phyloP scores from a whole-genome alignment of 306 rosid species.

The Malus sylvestris region DNA sequence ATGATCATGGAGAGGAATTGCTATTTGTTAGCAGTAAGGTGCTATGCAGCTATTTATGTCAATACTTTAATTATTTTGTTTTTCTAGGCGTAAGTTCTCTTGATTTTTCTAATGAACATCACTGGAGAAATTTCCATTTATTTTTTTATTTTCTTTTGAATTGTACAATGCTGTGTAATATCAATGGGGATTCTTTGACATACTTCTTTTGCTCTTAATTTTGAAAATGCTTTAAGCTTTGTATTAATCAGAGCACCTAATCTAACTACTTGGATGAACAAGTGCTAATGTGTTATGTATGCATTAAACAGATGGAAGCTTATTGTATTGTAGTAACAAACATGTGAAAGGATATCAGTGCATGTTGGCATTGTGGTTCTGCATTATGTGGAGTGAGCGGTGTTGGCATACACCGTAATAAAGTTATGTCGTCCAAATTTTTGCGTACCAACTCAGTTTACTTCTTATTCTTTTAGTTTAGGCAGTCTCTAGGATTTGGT shows the following conservation, averaged over 20 bases:
- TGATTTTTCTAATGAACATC: neutral
- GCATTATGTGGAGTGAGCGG: neutral
- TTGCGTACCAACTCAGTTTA: neutral
- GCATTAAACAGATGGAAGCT: neutral
- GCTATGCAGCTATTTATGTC: neutral
- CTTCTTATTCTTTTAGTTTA: neutral
- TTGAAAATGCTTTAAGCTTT: neutral
- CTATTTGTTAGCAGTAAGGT: constrained; percentile 95
- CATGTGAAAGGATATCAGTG: neutral
- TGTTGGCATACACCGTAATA: neutral
- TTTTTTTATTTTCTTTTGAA: neutral
- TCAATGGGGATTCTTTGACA: neutral
- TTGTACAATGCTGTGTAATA: neutral
- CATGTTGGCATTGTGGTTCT: neutral
- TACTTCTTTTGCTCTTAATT: neutral
- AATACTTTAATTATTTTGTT: neutral
- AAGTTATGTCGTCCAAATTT: neutral
- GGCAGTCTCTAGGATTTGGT: neutral
- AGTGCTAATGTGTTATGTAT: neutral
- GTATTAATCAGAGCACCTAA: neutral
- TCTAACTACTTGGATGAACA: neutral
- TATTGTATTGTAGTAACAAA: neutral
- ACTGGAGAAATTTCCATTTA: neutral
- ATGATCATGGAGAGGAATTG: constrained; percentile 85
- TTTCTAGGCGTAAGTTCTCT: neutral